Evolutionary conservation across 164 flowering plant species (phyloP), one percentile per base, ranked within the genome.

Genomic region (Platanus orientalis): DNA sequence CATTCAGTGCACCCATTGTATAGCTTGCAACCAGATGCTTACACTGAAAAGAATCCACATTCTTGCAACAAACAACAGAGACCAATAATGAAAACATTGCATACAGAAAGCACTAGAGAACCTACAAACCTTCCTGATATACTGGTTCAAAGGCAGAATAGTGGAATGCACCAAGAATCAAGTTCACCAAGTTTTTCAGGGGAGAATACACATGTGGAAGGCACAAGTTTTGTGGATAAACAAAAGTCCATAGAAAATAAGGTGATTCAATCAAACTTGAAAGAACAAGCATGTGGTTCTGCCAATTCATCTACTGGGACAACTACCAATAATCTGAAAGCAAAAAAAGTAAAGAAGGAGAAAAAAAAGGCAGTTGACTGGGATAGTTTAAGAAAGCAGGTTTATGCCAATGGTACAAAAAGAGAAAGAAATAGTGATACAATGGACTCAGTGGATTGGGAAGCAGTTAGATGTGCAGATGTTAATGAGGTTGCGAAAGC

Each of bases 391-490:
- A 75, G 97, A 70, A 83, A 64, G 76, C 69, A 82, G 28, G 83
- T 64, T 9, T 60, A 66, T 58, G 34, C 56, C 24, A 56, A 79
- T 24, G 72, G 72, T 45, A 50, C 56, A 51, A 69, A 39, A 62
- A 76, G 76, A 65, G 77, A 76, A 62, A 81, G 81, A 78, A 69
- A 52, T 50, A 45, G 4, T 12, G 69, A 77, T 23, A 65, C 72
- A 51, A 78, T 69, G 80, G 96, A 92, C 66, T 83, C 87, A 13
- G 58, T 85, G 21, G 89, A 92, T 64, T 92, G 84, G 78, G 89
- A 87, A 58, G 90, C 92, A 60, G 76, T 92, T 12, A 75, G 88
- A 64, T 23, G 61, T 57, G 90, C 98, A 66, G 60, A 75, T n/a
- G 76, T 78, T 26, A 30, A 47, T 1, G 83, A 78, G 62, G 71